Conservation (phyloP, 257 asterid genomes). For the Knoxia roxburghii region DNA sequence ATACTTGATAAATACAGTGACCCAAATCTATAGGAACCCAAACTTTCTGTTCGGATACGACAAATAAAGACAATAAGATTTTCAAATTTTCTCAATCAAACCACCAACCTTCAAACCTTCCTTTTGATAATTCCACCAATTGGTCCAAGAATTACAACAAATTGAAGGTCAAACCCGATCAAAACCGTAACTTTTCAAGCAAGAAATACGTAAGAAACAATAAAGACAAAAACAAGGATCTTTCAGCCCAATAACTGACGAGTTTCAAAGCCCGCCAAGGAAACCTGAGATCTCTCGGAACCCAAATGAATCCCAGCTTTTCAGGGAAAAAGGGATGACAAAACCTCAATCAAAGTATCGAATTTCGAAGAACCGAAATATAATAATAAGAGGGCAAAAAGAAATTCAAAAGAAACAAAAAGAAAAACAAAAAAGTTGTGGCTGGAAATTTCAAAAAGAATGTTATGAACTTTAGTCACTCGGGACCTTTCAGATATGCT, state of each 20-base stretch:
- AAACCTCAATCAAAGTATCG: constrained; percentile 9
- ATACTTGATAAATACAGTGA: constrained; percentile 6
- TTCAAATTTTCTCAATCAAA: constrained; percentile 8
- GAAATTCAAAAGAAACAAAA: background rate
- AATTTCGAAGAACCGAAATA: constrained; percentile 6
- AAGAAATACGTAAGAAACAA: background rate
- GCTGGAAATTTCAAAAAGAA: constrained; percentile 3
- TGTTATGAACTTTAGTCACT: background rate
- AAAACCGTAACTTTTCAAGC: constrained; percentile 23
- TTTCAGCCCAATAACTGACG: background rate
- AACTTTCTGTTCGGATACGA: constrained; percentile 4
- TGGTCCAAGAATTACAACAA: constrained; percentile 13
- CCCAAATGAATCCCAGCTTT: constrained; percentile 14
- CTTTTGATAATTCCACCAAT: background rate
- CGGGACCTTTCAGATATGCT: background rate
- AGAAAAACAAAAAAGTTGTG: background rate
- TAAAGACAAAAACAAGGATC: background rate
- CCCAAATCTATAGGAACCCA: constrained; percentile 3
- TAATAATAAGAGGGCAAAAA: no score
- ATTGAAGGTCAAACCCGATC: constrained; percentile 23
- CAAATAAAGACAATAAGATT: constrained; percentile 6
- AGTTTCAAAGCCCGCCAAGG: constrained; percentile 11
- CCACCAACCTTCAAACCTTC: constrained; percentile 5
- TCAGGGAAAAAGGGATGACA: constrained; percentile 10
- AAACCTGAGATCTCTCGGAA: constrained; percentile 20